Evolutionary conservation across 169 alveolate genomes (phyloP), one percentile per base, ranked within the genome.

Genomic region (Plasmodium fragile): DNA sequence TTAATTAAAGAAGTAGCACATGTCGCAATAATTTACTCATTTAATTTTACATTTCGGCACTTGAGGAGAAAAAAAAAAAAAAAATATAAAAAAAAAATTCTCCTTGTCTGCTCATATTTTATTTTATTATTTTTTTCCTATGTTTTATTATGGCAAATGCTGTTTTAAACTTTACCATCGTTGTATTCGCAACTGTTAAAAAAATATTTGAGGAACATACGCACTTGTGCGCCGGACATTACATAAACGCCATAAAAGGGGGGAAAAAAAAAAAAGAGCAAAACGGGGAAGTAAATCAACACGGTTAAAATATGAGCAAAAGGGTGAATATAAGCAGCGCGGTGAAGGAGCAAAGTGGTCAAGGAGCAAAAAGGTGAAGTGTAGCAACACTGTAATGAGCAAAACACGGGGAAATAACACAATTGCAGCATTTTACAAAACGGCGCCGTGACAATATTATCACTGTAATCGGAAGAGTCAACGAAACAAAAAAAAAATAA

Each of bases 111-210:
- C 32, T n/a, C 32, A 59, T n/a, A 18, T 59, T 59, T 25, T n/a
- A 59, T 43, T 16, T 43, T 43, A 0, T 43, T 7, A 7, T 4
- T 41, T 4, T 41, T 41, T 3, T 8, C 8, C 73, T 59, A 59
- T 8, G 36, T 59, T 59, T 59, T 59, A 59, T 59, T 59, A 59
- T 6, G 16, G 36, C 73, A 59, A 18, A 59, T 2, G 73, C 73
- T 59, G 36, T 59, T n/a, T 59, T 18, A 59, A 59, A 59, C 36
- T 18, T 59, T 59, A 3, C 73, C 34, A 59, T 22, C 73, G 73
- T 59, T 59, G 73, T 59, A 59, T 59, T 34, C 18, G 73, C 73
- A 59, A 59, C 73, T 59, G n/a, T n/a, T n/a, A n/a, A 59, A 59
- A 59, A 59, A 36, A 59, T 59, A 59, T 6, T 59, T 59, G 34